phyloP scores from a whole-genome alignment of 1,139 yeast genomes.

The Magnusiomyces clavatus region DNA sequence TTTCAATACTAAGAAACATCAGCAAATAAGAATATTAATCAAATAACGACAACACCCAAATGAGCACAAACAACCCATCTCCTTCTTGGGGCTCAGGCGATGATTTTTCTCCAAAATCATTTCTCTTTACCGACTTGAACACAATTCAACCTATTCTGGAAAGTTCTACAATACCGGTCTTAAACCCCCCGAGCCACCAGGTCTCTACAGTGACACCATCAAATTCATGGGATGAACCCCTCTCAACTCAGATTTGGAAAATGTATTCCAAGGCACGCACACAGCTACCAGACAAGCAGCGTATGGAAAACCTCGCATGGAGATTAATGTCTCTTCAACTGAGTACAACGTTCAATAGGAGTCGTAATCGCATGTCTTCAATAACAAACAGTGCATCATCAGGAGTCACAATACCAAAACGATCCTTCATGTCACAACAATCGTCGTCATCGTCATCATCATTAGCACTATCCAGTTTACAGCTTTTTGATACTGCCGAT shows the following conservation, averaged over 20 bases:
- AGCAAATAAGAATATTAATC: no score
- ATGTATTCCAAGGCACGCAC: conserved; percentile 71
- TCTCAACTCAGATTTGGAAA: conserved; percentile 66
- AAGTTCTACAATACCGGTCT: neutral
- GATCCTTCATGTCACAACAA: neutral
- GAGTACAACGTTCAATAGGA: neutral
- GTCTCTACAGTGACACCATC: neutral
- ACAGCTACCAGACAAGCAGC: conserved; percentile 63
- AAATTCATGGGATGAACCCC: conserved; percentile 19
- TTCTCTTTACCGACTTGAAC: conserved; percentile 5
- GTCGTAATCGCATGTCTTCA: neutral
- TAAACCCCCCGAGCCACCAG: conserved; percentile 6
- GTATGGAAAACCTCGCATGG: conserved; percentile 85
- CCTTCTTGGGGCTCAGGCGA: conserved; percentile 1
- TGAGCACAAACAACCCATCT: conserved; percentile 1
- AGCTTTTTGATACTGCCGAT: no score
- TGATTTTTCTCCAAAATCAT: conserved; percentile 5
- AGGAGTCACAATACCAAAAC: neutral
- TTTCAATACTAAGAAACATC: no score
- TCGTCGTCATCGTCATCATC: neutral
- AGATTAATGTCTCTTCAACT: conserved; percentile 57
- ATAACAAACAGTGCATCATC: neutral
- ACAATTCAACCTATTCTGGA: conserved; percentile 8
- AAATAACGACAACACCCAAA: neutral
- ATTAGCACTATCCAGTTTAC: no score